Evolutionary conservation across 805 yeast genomes (phyloP).

Genomic region (Candida xyloterini): DNA sequence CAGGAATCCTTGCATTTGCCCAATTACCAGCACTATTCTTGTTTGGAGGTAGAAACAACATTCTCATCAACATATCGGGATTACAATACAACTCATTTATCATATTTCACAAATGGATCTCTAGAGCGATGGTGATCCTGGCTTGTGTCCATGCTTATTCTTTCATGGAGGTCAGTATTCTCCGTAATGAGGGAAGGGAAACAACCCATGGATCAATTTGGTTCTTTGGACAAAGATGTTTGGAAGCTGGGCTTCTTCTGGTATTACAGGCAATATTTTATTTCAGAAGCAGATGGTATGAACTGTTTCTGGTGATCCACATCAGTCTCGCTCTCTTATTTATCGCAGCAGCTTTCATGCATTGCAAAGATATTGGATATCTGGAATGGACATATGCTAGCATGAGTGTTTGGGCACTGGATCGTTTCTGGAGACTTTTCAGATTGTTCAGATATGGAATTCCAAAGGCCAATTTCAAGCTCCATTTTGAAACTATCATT

Average conservation of each 20-base stretch:
- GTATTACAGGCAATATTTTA: conserved; percentile 44
- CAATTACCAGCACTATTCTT: conserved; percentile 48
- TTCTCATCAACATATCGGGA: conserved; percentile 51
- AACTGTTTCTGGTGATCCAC: conserved; percentile 42
- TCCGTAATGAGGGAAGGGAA: conserved; percentile 4
- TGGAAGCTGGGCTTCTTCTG: conserved; percentile 39
- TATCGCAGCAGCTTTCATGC: conserved; percentile 47
- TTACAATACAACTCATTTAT: conserved; percentile 44
- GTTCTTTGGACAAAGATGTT: conserved; percentile 30
- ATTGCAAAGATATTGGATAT: conserved; percentile 40
- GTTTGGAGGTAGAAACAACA: conserved; percentile 59
- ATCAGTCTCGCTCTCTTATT: conserved; percentile 43
- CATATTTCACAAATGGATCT: conserved; percentile 45
- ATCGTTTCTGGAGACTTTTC: conserved; percentile 37
- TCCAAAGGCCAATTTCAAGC: conserved; percentile 17
- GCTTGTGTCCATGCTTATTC: conserved; percentile 32
- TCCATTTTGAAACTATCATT: conserved; percentile 21
- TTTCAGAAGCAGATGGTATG: conserved; percentile 47
- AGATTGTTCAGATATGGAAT: conserved; percentile 33
- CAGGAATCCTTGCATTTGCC: conserved; percentile 45
- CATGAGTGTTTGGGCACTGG: conserved; percentile 40
- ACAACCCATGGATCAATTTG: conserved; percentile 10
- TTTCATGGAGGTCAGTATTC: conserved; percentile 31
- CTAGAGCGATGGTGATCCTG: conserved; percentile 28
- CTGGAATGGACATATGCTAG: conserved; percentile 39